Evolutionary conservation across 495 filamentous ascomycete species (phyloP), one percentile per base, ranked within the genome.

Genomic region (Penicillium fimorum): DNA sequence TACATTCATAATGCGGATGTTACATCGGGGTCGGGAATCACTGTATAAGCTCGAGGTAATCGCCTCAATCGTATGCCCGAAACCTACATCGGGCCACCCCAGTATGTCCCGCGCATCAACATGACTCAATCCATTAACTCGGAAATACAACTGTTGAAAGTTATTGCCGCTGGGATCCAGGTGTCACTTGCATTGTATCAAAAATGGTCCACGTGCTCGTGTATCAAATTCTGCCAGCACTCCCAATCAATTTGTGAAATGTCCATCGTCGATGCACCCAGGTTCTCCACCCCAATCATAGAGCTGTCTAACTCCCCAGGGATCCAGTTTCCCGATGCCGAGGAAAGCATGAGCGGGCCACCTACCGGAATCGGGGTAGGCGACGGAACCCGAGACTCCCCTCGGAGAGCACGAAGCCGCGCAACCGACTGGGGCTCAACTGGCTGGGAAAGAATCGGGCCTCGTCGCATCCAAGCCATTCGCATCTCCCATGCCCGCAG

Each of bases 201-300:
- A 18, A 44, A 44, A 44, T 20, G 22, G 41, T 44, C 41, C n/a
- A 44, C 41, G 17, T 44, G 41, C 41, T 44, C 41, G 17, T 44
- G 41, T 44, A 44, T 44, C 41, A 44, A 22, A 44, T 20, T 44
- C 41, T 44, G 41, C 41, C 41, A 44, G 17, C 41, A 44, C n/a
- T 44, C 41, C 41, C 41, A 44, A 22, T 44, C 41, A 44, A 44
- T 44, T 18, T 44, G 41, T 18, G 41, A 44, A 9, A 44, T n/a
- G 17, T 44, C 41, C 41, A 44, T 44, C 41, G n/a, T 5, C 38
- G 38, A 15, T 18, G 41, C n/a, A 6, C 18, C 41, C 17, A 44
- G 41, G 11, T 44, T 44, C 17, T 44, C 41, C n/a, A 44, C 2
- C 4, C 15, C 15, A n/a, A 18, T 8, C 41, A 44, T 9, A 20